Evolutionary conservation across 148 eudicot species (phyloP).

Genomic region (Vaccinium corymbosum): DNA sequence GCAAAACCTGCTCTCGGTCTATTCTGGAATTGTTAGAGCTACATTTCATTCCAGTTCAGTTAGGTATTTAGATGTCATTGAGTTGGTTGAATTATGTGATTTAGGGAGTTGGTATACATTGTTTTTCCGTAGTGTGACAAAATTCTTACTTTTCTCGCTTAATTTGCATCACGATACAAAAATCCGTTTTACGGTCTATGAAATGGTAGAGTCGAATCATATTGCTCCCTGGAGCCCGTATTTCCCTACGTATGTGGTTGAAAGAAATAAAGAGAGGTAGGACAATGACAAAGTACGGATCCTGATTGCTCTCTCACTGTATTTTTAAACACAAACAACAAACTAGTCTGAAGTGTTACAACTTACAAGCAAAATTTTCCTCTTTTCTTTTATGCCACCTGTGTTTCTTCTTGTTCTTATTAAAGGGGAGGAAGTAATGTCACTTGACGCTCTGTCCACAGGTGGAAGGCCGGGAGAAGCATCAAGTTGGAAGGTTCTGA

Average conservation of each 20-base stretch:
- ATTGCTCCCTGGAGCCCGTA: no score
- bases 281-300: no score
- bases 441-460: slow-evolving; percentile 18
- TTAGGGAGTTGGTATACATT: background rate
- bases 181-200: no score
- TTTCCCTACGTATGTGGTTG: no score
- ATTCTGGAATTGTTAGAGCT: background rate
- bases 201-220: no score
- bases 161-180: no score
- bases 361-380: background rate
- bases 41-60: background rate
- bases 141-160: no score
- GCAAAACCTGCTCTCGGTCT: background rate
- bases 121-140: background rate
- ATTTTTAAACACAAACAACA: background rate
- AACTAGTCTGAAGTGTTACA: background rate
- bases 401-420: background rate
- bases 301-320: no score
- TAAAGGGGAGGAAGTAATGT: background rate
- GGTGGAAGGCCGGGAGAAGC: slow-evolving; percentile 80
- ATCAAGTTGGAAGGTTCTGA: slow-evolving; percentile 91
- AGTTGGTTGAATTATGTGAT: background rate
- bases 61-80: background rate
- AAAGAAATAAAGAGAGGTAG: no score
- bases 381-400: background rate